Evolutionary conservation across 257 asterid genomes (phyloP), one percentile per base, ranked within the genome.

Genomic region (Dorcoceras hygrometricum): DNA sequence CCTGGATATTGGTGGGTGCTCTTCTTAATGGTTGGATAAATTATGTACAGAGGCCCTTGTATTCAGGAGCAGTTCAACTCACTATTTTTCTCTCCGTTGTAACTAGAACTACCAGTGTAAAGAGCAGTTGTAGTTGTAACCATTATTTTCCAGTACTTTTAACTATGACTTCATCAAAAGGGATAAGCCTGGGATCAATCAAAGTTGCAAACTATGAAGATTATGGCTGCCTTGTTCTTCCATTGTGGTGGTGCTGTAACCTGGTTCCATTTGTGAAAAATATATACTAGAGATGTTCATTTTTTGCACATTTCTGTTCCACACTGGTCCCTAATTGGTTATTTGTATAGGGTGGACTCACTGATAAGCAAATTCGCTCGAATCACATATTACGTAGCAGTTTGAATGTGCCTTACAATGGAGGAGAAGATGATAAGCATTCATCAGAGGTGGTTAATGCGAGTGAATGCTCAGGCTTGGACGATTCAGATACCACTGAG

Each of bases 391-490:
- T 63, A 57, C 74, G 76, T 50, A 62, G 73, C 70, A 81, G 34
- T 73, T 73, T 83, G 65, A 82, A 72, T 65, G 86, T 70, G 36
- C 57, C 78, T 53, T 20, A 46, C 62, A 66, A 76, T 28, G 74
- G 80, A 23, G 83, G 80, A 71, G 72, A 68, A 51, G 82, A 75
- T 60, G 86, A 76, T 73, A 78, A 63, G 57, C 75, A 82, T 68
- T 80, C 82, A 29, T 77, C 95, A 57, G 95, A 86, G 84, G 95
- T 87, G 73, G 79, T 79, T 63, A 75, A 81, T 68, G 81, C 73
- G 66, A 78, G 71, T 63, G 93, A 80, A 66, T 53, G 67, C 62
- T 66, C 82, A 23, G 19, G 48, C 75, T 71, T 82, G 60, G 79
- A 80, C 79, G 87, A 77, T 64, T 70, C 78, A 27, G 83, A 75